Base-by-base conservation (phyloP, 208 protist genomes). In the Naegleria lovaniensis region DNA sequence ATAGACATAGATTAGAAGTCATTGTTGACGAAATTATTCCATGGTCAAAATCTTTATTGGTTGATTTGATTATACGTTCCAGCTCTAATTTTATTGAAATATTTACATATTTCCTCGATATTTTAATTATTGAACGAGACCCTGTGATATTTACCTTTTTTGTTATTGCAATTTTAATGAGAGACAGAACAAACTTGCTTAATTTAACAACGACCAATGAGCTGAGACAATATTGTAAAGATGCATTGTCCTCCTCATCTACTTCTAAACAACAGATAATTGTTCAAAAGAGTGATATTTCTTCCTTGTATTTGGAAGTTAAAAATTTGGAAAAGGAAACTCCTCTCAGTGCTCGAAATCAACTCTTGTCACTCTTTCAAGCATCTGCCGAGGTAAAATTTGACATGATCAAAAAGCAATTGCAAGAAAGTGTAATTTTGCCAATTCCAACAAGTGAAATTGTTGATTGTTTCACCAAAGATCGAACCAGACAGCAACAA, bases 361-460 rank as follows among this genome's bases (percentile, higher is more conserved):
- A 89, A 89, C 59, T 89, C n/a, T 5, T 41, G 5, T 43, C 48
- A 19, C 36, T 89, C 19, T 41, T 75, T 5, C 33, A 40, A 33
- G 39, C 85, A n/a, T 55, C 43, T 40, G 7, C 7, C 1, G 48
- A 83, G 19, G 15, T 33, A 29, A 67, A 90, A 41, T 43, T 93
- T 93, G 11, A 92, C 94, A 85, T 93, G 92, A 7, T 88, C 95
- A 75, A 93, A 76, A 51, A 88, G 92, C 87, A 96, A 96, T 93
- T 97, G 91, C 90, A 92, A 58, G 90, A 92, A 15, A 91, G 91
- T 9, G 92, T 94, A 5, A 92, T 93, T 85, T 92, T 97, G 6
- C 95, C 96, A 5, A 90, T 97, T 15, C 95, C 97, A 91, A 93
- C 95, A 36, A 91, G 92, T 38, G 96, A 97, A 91, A 89, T 96